Evolutionary conservation across 495 filamentous ascomycete species (phyloP).

Genomic region (Glutinoglossum americanum): DNA sequence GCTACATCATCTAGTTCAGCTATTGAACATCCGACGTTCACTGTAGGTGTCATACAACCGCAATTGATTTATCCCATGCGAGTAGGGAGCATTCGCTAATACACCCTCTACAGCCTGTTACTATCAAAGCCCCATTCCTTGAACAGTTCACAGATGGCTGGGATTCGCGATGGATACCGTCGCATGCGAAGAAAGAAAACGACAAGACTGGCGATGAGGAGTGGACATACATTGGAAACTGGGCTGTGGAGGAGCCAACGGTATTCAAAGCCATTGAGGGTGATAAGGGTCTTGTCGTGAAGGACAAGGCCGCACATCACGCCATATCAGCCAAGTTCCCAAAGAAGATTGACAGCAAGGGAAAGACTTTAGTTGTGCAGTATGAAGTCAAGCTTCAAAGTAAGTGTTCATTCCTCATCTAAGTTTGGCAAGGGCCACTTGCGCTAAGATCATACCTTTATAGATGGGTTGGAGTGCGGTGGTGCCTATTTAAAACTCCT

Average conservation of each 20-base stretch:
- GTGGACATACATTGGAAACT: constrained; percentile 94
- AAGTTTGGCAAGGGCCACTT: background rate
- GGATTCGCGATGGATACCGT: constrained; percentile 78
- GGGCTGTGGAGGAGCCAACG: constrained; percentile 86
- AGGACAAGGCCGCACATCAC: constrained; percentile 92
- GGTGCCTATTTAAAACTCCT: constrained; percentile 99
- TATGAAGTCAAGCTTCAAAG: constrained; percentile 99
- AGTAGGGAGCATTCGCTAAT: background rate
- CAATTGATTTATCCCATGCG: background rate
- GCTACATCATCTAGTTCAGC: constrained; percentile 34
- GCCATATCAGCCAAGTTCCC: constrained; percentile 98
- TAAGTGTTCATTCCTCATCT: constrained; percentile 23
- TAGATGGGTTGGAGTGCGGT: constrained; percentile 91
- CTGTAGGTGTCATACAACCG: constrained; percentile 33
- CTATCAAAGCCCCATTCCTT: constrained; percentile 79
- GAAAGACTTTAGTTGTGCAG: constrained; percentile 88
- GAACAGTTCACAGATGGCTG: constrained; percentile 97
- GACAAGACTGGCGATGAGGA: constrained; percentile 65
- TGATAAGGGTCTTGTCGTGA: constrained; percentile 91
- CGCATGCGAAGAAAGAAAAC: constrained; percentile 85
- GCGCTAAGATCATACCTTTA: constrained; percentile 6
- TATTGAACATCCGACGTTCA: constrained; percentile 61
- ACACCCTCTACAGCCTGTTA: constrained; percentile 40
- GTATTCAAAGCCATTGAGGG: constrained; percentile 88
- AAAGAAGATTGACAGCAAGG: constrained; percentile 93